Base-by-base conservation (phyloP, 2,329 filamentous ascomycete genomes). In the Colletotrichum karsti region DNA sequence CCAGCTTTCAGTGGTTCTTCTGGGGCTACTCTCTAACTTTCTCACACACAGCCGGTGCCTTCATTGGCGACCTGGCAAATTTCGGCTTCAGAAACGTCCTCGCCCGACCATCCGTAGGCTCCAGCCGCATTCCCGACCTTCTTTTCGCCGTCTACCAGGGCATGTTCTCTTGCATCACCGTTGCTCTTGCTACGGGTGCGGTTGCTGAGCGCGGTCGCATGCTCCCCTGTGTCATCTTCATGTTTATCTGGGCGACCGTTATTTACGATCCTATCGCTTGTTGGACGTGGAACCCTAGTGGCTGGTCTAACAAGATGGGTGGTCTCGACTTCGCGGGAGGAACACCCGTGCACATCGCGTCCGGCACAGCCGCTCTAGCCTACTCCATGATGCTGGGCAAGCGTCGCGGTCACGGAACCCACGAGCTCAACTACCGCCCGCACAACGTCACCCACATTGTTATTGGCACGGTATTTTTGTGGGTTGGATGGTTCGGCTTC, bases 401-500 rank as follows among this genome's bases (percentile, higher is more conserved):
- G 82, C 88, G 93, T 70, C 87, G 91, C 69, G 94, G 94, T 22
- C 93, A 97, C 77, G 93, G 93, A 55, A 97, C 93, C 28, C 91
- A 94, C 76, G 93, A 95, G 78, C 85, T 97, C 74, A 97, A 97
- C 82, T 97, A 95, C 80, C 92, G 94, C 56, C 94, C 94, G 9
- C 94, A 97, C 83, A 97, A 97, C 74, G 93, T 97, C 51, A 96
- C 94, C 4, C 93, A 97, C 78, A 94, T 97, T 73, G 93, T 97
- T 58, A 92, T 97, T 63, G 94, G 94, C 30, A 97, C 94, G 3
- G 93, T 97, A 51, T 97, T 97, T 82, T 90, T 97, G 15, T 97
- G 94, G 94, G 92, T 97, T 15, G 94, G 94, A 60, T 97, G 94
- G 94, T 97, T 97, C 75, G 94, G 94, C 53, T 97, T 97, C 89